Percentiles rank a stretch among this genome's conserved stretches.
Evolutionary conservation across 352 stramenopile genomes (phyloP).

Genomic region (Blastocystis sp.): DNA sequence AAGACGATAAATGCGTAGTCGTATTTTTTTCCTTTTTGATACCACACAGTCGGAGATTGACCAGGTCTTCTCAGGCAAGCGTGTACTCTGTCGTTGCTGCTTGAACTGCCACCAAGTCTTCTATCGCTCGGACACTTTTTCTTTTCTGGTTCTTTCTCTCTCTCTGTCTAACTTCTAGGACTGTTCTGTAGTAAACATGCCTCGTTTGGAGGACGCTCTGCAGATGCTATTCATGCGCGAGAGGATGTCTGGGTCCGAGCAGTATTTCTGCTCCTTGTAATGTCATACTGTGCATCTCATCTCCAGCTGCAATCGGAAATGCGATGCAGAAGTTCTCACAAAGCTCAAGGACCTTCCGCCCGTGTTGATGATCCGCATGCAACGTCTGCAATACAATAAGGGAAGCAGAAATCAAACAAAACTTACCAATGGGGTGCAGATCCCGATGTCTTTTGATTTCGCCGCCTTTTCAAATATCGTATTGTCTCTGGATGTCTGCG

Average conservation of each 20-base stretch:
- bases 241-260: conserved; percentile 20
- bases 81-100: conserved; percentile 41
- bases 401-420: conserved; percentile 38
- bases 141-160: background rate
- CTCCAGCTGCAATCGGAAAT: conserved; percentile 26
- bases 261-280: conserved; percentile 51
- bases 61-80: conserved; percentile 5
- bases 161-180: background rate
- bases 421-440: conserved; percentile 52
- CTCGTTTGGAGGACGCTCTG: conserved; percentile 43
- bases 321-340: conserved; percentile 40
- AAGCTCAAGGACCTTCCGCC: background rate
- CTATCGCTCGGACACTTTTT: conserved; percentile 44
- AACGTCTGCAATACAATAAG: conserved; percentile 37
- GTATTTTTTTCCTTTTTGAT: background rate
- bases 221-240: conserved; percentile 33
- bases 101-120: conserved; percentile 39
- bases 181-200: conserved; percentile 30
- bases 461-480: conserved; percentile 9
- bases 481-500: background rate
- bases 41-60: background rate
- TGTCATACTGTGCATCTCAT: background rate
- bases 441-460: conserved; percentile 12
- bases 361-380: conserved; percentile 17
- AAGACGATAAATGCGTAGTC: background rate